These are phyloP conservation scores for Zygosaccharomyces lentus DNA, from an alignment of 805 yeast species.

Conservation along the genomic window DNA sequence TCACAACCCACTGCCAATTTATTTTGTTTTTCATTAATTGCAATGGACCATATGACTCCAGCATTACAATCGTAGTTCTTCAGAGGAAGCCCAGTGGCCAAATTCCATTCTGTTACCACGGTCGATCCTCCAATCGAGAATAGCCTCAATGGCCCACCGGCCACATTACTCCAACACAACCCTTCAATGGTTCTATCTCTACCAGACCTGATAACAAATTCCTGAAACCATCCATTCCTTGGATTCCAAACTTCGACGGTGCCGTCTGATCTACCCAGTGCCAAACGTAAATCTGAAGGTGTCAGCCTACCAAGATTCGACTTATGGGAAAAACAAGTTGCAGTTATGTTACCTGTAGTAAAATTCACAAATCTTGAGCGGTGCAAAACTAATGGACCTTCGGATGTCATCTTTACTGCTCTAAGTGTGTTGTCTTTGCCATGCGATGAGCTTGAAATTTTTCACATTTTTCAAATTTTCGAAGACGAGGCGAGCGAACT, in stretches of 20 bases:
- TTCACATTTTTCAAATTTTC: slow-evolving; percentile 14
- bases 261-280: slow-evolving; percentile 91
- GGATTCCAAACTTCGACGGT: slow-evolving; percentile 97
- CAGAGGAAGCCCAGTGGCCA: slow-evolving; percentile 64
- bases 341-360: slow-evolving; percentile 77
- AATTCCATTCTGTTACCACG: slow-evolving; percentile 86
- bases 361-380: slow-evolving; percentile 90
- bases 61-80: slow-evolving; percentile 84
- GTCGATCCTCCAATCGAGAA: slow-evolving; percentile 96
- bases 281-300: slow-evolving; percentile 62
- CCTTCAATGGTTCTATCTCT: slow-evolving; percentile 85
- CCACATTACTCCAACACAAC: slow-evolving; percentile 64
- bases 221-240: slow-evolving; percentile 74
- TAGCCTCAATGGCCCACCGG: slow-evolving; percentile 56
- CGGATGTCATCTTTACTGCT: slow-evolving; percentile 11
- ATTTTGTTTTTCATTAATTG: slow-evolving; percentile 55
- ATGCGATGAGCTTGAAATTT: slow-evolving; percentile 23
- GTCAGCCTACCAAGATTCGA: slow-evolving; percentile 43
- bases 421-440: neutral
- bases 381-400: slow-evolving; percentile 44
- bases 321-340: slow-evolving; percentile 68
- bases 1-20: slow-evolving; percentile 90
- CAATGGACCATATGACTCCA: slow-evolving; percentile 89
- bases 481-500: neutral
- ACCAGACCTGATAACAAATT: slow-evolving; percentile 69